phyloP scores from a whole-genome alignment of 2,329 filamentous ascomycete species.

The Tolypocladium cylindrosporum region DNA sequence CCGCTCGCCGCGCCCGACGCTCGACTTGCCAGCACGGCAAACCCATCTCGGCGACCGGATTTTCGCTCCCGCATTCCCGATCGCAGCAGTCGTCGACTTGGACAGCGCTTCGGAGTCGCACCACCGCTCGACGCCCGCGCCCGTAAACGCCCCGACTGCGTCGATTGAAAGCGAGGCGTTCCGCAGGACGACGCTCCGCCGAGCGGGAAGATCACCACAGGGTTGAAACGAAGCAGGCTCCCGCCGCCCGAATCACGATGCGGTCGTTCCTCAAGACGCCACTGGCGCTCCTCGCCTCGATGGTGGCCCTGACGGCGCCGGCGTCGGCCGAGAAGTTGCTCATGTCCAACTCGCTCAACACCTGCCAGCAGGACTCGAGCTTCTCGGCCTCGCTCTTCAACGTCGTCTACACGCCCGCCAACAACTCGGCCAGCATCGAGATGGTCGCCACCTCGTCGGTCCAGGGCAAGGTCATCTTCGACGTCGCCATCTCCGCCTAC shows the following conservation, averaged over 20 bases:
- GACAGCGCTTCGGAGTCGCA: background rate
- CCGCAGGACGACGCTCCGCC: slow-evolving; percentile 1
- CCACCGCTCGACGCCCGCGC: background rate
- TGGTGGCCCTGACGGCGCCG: slow-evolving; percentile 33
- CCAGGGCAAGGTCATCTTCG: slow-evolving; percentile 69
- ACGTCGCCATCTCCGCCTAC: slow-evolving; percentile 70
- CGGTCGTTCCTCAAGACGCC: slow-evolving; percentile 35
- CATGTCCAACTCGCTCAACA: slow-evolving; percentile 71
- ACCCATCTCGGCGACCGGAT: background rate
- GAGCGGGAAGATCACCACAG: slow-evolving; percentile 2
- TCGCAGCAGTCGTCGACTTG: background rate
- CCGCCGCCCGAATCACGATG: slow-evolving; percentile 26
- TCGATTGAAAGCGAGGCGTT: background rate
- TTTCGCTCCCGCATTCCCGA: background rate
- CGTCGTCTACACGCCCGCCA: slow-evolving; percentile 67
- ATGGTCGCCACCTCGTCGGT: slow-evolving; percentile 76
- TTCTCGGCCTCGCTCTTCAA: slow-evolving; percentile 87
- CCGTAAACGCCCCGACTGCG: background rate
- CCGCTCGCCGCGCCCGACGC: background rate
- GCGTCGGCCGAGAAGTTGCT: slow-evolving; percentile 57
- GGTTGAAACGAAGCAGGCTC: background rate
- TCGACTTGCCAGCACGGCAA: background rate
- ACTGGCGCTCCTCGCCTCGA: slow-evolving; percentile 33
- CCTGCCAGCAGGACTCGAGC: slow-evolving; percentile 73
- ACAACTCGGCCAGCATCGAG: slow-evolving; percentile 62